A percentile compares a stretch with the other conserved stretches of the same genome.
Conservation (phyloP, 352 stramenopile species). For the Pythium sp. region DNA sequence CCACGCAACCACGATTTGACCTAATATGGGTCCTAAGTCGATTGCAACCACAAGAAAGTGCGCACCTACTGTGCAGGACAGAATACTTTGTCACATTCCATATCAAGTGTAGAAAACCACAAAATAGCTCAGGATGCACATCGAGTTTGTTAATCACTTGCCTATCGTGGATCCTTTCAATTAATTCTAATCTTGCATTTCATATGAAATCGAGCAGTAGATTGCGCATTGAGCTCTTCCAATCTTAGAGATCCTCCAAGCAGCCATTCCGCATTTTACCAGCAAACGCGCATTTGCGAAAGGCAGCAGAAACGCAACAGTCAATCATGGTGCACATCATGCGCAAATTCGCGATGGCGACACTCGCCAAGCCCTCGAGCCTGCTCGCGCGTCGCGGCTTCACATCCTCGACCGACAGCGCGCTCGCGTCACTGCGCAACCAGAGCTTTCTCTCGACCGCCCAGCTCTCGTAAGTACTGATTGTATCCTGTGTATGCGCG, state of each 20-base stretch:
- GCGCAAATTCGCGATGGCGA: slow-evolving; percentile 8
- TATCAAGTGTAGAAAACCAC: background rate
- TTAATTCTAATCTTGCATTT: background rate
- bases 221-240: slow-evolving; percentile 5
- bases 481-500: background rate
- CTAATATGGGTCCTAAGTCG: background rate
- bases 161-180: background rate
- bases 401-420: slow-evolving; percentile 15
- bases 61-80: background rate
- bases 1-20: no score
- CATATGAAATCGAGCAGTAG: background rate
- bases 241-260: background rate
- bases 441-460: slow-evolving; percentile 74
- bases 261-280: slow-evolving; percentile 3
- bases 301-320: background rate
- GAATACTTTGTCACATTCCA: background rate
- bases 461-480: slow-evolving; percentile 44
- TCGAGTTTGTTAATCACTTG: background rate
- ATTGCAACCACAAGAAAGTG: background rate
- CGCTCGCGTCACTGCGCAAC: slow-evolving; percentile 45
- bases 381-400: slow-evolving; percentile 8
- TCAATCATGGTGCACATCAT: slow-evolving; percentile 14
- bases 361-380: background rate
- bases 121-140: background rate
- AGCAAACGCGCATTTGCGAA: background rate